phyloP scores from a whole-genome alignment of 2,329 filamentous ascomycete species.

The Sclerotinia glacialis region DNA sequence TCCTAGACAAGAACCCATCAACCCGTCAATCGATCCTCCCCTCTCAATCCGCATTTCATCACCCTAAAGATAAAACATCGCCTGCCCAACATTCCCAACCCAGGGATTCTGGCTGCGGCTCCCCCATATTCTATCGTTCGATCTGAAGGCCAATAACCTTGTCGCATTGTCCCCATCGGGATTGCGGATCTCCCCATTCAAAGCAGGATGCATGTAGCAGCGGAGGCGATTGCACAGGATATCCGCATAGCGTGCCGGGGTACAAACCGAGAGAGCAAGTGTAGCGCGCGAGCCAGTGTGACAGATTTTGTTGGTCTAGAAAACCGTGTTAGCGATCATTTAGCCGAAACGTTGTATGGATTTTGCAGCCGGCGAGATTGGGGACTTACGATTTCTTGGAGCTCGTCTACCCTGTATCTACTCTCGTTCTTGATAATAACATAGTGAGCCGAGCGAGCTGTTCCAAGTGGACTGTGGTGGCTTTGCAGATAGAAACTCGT shows the following conservation, averaged over 20 bases:
- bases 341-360: no score
- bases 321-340: not conserved
- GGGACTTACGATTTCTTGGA: not conserved
- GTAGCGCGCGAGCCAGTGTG: slow-evolving; percentile 78
- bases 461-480: not conserved
- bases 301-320: slow-evolving; percentile 67
- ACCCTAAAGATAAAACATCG: no score
- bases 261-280: slow-evolving; percentile 71
- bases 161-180: not conserved
- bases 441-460: not conserved
- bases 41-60: no score
- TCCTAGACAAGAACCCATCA: no score
- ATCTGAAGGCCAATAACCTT: no score
- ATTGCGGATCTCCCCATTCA: not conserved
- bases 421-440: not conserved
- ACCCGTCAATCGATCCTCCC: no score
- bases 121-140: no score
- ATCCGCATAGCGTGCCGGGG: slow-evolving; percentile 85
- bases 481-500: not conserved
- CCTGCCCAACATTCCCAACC: no score
- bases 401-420: not conserved
- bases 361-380: not conserved
- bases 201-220: slow-evolving; percentile 54
- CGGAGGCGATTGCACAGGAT: slow-evolving; percentile 74
- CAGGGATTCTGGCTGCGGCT: no score